Conservation (phyloP, 768 basidiomycete species). For the Phanerochaete sordida region DNA sequence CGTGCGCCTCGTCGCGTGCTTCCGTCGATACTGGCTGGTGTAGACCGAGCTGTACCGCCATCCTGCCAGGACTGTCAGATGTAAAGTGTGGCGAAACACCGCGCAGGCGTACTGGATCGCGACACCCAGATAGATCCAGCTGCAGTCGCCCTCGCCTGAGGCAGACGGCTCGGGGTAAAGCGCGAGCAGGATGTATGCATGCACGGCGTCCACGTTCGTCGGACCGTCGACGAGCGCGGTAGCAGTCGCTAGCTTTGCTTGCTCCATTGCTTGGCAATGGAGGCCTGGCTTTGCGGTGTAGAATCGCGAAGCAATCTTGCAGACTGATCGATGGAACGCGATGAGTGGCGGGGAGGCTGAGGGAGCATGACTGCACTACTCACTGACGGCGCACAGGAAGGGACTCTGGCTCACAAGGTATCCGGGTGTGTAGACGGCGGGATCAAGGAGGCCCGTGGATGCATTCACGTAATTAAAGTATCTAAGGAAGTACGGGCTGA, state of each 20-base stretch:
- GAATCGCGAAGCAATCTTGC: slow-evolving; percentile 83
- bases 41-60: slow-evolving; percentile 86
- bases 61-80: slow-evolving; percentile 37
- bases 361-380: slow-evolving; percentile 29
- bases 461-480: slow-evolving; percentile 78
- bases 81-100: neutral
- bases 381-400: slow-evolving; percentile 88
- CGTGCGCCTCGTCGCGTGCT: slow-evolving; percentile 74
- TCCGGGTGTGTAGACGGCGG: slow-evolving; percentile 79
- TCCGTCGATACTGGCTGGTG: slow-evolving; percentile 66
- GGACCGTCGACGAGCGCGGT: slow-evolving; percentile 70
- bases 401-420: slow-evolving; percentile 81
- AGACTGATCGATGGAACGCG: slow-evolving; percentile 45
- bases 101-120: slow-evolving; percentile 62
- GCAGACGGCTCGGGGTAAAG: slow-evolving; percentile 70
- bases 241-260: slow-evolving; percentile 74
- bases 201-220: slow-evolving; percentile 81
- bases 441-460: slow-evolving; percentile 78
- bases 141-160: slow-evolving; percentile 85
- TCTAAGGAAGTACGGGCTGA: slow-evolving; percentile 30
- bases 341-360: neutral
- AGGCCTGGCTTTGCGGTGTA: slow-evolving; percentile 66
- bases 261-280: slow-evolving; percentile 66
- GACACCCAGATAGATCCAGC: slow-evolving; percentile 85
- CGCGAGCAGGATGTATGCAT: slow-evolving; percentile 80